Base-by-base conservation (phyloP, 305 asterid species). In the Solanum hybrid region DNA sequence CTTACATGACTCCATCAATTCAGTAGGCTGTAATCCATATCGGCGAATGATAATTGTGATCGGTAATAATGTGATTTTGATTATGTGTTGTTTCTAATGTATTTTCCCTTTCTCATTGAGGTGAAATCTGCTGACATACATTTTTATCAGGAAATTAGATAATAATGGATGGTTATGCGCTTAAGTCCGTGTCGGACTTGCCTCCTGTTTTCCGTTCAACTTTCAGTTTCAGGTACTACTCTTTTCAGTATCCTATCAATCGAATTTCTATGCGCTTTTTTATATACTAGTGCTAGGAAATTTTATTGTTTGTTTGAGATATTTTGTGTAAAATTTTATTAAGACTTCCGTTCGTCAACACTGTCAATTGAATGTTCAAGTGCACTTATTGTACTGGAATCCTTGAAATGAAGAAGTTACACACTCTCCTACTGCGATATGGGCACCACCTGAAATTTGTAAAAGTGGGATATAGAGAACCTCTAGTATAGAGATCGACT, bases 171-270 rank as follows among this genome's bases (percentile, higher is more conserved):
- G 82, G 94, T 34, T 95, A 94, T 89, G 90, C 95, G 86, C 90
- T 95, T 89, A 97, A 93, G 93, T 94, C 99, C 27, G 98, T 96
- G 90, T 91, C 87, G 39, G 98, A 96, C 90, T 94, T 96, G 91
- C 98, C 99, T 33, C 92, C 93, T 93, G 96, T 93, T 79, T 95
- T 96, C 88, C 96, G 91, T 84, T 92, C 98, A 85, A 92, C 92
- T 86, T 96, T 96, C 93, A 93, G 90, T 90, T 97, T 97, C 98
- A 96, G 99, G 99, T 97, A 93, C 39, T 87, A 32, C 76, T 41
- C 79, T n/a, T 72, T 89, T 72, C 77, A 37, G 78, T 77, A 32
- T 79, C 70, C 39, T 91, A 89, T 73, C 36, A 15, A 75, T 88
- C 36, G n/a, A 72, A n/a, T 29, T 41, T 89, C 20, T 39, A 10